A percentile compares a stretch with the other conserved stretches of the same genome.
phyloP scores from a whole-genome alignment of 495 filamentous ascomycete species.

The Margaritispora aquatica region DNA sequence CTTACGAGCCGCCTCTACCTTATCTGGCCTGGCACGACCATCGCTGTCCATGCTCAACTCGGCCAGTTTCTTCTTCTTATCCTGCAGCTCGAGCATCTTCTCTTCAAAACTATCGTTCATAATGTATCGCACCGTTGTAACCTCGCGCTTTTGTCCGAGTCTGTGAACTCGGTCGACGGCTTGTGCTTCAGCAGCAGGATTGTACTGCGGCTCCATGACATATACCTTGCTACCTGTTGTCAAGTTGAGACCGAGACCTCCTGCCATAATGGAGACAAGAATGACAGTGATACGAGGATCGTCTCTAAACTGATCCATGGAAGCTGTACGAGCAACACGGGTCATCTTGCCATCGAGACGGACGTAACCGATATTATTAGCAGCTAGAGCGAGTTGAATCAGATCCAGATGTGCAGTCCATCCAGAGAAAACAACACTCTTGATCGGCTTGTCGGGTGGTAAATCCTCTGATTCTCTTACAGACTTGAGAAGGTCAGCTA shows the following conservation, averaged over 20 bases:
- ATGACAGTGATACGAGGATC: slow-evolving; percentile 68
- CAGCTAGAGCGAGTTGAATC: slow-evolving; percentile 76
- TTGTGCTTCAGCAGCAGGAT: slow-evolving; percentile 90
- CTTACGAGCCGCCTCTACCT: slow-evolving; percentile 66
- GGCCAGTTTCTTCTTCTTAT: slow-evolving; percentile 85
- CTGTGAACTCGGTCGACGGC: slow-evolving; percentile 92
- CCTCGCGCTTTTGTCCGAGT: slow-evolving; percentile 79
- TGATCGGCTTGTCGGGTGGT: slow-evolving; percentile 61
- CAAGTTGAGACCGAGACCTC: slow-evolving; percentile 87
- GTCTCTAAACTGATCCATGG: slow-evolving; percentile 72
- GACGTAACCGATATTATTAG: slow-evolving; percentile 58
- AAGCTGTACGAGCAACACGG: slow-evolving; percentile 58
- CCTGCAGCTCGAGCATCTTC: slow-evolving; percentile 82
- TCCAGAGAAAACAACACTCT: slow-evolving; percentile 85
- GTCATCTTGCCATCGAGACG: slow-evolving; percentile 87
- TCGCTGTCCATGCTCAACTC: slow-evolving; percentile 70
- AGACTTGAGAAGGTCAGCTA: slow-evolving; percentile 57
- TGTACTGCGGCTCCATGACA: slow-evolving; percentile 98
- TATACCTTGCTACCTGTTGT: slow-evolving; percentile 81
- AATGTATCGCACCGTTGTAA: slow-evolving; percentile 76
- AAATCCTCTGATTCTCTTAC: slow-evolving; percentile 51
- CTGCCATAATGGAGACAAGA: slow-evolving; percentile 86
- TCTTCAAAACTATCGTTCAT: slow-evolving; percentile 90
- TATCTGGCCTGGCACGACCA: slow-evolving; percentile 53
- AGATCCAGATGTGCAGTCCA: slow-evolving; percentile 95